Percentiles rank a stretch among this genome's conserved stretches.
Conservation (phyloP, 2,329 filamentous ascomycete species). For the Neonectria ditissima region DNA sequence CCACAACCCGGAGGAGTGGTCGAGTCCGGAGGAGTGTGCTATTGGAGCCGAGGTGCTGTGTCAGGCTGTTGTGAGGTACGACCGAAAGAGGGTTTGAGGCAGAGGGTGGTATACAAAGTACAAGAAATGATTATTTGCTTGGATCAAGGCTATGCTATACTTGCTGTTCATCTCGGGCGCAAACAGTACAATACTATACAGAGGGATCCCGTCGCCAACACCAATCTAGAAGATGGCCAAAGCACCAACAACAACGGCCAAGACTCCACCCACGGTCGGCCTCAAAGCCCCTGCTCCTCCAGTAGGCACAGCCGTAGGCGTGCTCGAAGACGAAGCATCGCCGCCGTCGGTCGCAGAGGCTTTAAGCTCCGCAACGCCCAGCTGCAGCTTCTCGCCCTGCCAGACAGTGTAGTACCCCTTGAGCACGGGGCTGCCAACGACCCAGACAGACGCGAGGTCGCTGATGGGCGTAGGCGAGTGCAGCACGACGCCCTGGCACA, state of each 20-base stretch:
- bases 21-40: constrained; percentile 50
- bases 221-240: constrained; percentile 3
- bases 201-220: no score
- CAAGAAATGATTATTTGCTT: background rate
- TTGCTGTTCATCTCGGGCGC: background rate
- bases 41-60: constrained; percentile 41
- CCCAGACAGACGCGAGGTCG: constrained; percentile 42
- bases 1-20: constrained; percentile 53
- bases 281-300: constrained; percentile 2
- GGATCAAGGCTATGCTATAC: background rate
- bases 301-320: constrained; percentile 2
- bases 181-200: background rate
- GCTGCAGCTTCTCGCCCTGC: constrained; percentile 44
- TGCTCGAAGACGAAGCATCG: constrained; percentile 1
- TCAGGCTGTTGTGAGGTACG: constrained; percentile 41
- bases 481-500: constrained; percentile 50
- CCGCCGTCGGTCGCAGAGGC: background rate
- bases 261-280: constrained; percentile 3
- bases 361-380: constrained; percentile 43
- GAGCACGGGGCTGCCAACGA: constrained; percentile 49
- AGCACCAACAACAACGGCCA: background rate
- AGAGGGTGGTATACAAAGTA: no score
- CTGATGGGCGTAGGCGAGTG: constrained; percentile 33
- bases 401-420: constrained; percentile 53
- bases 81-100: constrained; percentile 33